Percentiles rank a stretch among this genome's conserved stretches.
Evolutionary conservation across 2,329 filamentous ascomycete genomes (phyloP).

Genomic region (Diaporthe sp.): DNA sequence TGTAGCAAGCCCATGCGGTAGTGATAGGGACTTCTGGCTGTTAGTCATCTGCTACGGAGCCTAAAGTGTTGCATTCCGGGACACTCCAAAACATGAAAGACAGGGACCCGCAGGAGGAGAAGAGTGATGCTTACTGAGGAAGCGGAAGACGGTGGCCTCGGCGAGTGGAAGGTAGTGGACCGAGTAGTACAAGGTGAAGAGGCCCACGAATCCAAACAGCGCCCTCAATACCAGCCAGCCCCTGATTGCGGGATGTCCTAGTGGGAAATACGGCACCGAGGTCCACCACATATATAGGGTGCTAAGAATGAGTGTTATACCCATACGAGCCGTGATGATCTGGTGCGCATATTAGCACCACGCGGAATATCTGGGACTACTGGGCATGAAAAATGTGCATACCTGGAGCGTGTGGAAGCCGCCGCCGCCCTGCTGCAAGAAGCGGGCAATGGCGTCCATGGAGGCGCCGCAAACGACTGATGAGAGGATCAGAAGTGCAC

Average conservation of each 20-base stretch:
- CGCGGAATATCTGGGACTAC: not conserved
- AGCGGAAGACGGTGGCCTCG: constrained; percentile 84
- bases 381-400: not conserved
- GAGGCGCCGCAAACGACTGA: constrained; percentile 31
- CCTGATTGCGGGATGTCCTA: constrained; percentile 30
- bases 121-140: no score
- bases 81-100: no score
- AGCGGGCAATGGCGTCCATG: constrained; percentile 33
- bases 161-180: constrained; percentile 77
- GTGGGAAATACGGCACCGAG: constrained; percentile 30
- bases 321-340: constrained; percentile 33
- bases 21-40: constrained; percentile 79
- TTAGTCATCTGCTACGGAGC: no score
- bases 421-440: constrained; percentile 31
- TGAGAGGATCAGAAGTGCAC: constrained; percentile 32
- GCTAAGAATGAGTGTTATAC: constrained; percentile 30
- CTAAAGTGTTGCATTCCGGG: no score
- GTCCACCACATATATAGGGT: constrained; percentile 33
- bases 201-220: constrained; percentile 31
- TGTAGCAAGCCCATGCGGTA: constrained; percentile 73
- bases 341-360: not conserved
- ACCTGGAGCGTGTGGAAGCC: constrained; percentile 34
- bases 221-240: constrained; percentile 33
- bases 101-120: no score
- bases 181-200: constrained; percentile 42